Evolutionary conservation across 2,329 filamentous ascomycete genomes (phyloP), one percentile per base, ranked within the genome.

Genomic region (Epichloe sibirici): DNA sequence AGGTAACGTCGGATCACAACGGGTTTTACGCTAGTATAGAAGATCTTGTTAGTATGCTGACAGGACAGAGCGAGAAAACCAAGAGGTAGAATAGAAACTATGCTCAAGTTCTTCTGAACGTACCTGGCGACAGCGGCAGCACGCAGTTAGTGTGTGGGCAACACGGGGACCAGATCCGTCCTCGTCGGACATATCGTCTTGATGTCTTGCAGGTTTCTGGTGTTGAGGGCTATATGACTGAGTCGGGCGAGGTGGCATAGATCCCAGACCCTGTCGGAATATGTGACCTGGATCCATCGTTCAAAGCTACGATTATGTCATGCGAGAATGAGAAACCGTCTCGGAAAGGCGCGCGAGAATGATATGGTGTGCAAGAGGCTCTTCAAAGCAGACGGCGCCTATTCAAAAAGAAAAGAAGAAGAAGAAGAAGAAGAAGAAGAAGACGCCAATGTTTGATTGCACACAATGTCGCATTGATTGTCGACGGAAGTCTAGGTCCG

Each of bases 1-100:
- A 42, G 93, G 93, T 23, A 98, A 79, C 13, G 87, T 88, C 4
- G 93, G 88, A 70, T 97, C 93, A 74, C 93, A 98, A 74, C 90
- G 79, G 39, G 91, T 97, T 76, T 98, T 98, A 63, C 91, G 84
- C 90, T 95, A 37, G 23, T 17, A 64, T 37, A 49, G 17, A 40
- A 17, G 51, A 31, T 50, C 21, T 47, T 51, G 51, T 45, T 57
- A 51, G 37, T 21, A 35, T 11, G 37, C 17, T 37, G n/a, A 13
- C 23, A 8, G 7, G 17, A 35, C 35, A 11, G 11, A n/a, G 9
- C 37, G 15, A 49, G 46, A n/a, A 37, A 34, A 28, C 35, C 11
- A 48, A 55, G 31, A 43, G 15, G 25, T 31, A 21, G 21, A 13
- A 12, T 7, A 23, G 6, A 25, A 25, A 12, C 3, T 38, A 40